phyloP scores from a whole-genome alignment of 345 rosid genomes.

The Lagerstroemia speciosa region DNA sequence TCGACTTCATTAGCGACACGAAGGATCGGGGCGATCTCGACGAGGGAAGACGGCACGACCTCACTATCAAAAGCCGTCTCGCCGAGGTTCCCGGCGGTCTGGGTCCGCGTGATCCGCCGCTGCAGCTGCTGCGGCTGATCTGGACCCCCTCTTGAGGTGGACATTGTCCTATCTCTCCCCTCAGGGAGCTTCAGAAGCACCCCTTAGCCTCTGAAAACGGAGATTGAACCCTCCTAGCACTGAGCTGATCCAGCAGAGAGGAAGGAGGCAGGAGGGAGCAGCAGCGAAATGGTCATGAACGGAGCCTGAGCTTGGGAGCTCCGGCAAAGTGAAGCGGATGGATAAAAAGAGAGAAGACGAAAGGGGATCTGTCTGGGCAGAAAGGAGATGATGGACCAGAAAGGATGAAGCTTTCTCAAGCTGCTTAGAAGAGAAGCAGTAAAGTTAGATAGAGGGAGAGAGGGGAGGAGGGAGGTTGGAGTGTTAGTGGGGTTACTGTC shows the following conservation, averaged over 20 bases:
- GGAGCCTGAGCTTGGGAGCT: neutral
- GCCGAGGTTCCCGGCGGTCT: slow-evolving; percentile 90
- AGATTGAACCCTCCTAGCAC: slow-evolving; percentile 3
- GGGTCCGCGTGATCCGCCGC: slow-evolving; percentile 69
- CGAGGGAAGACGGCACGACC: slow-evolving; percentile 91
- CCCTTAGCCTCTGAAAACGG: too few relatives aligned
- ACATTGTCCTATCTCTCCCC: slow-evolving; percentile 20
- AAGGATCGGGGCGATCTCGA: slow-evolving; percentile 95
- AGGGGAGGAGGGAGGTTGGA: neutral
- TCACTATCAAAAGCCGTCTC: slow-evolving; percentile 89
- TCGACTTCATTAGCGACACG: slow-evolving; percentile 99
- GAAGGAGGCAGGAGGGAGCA: neutral
- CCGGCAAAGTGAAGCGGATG: neutral
- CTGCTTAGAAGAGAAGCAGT: slow-evolving; percentile 34
- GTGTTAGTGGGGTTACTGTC: too few relatives aligned
- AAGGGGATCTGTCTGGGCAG: neutral
- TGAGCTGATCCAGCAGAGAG: neutral
- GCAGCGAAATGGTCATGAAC: neutral
- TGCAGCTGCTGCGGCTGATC: slow-evolving; percentile 31
- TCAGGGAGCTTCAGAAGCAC: neutral
- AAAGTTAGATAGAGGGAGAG: slow-evolving; percentile 4
- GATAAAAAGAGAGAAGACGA: neutral
- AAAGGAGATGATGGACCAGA: neutral
- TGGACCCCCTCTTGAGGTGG: slow-evolving; percentile 41
- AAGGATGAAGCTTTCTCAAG: slow-evolving; percentile 22